Conservation (phyloP, 257 asterid genomes). For the Gardenia jasminoides region DNA sequence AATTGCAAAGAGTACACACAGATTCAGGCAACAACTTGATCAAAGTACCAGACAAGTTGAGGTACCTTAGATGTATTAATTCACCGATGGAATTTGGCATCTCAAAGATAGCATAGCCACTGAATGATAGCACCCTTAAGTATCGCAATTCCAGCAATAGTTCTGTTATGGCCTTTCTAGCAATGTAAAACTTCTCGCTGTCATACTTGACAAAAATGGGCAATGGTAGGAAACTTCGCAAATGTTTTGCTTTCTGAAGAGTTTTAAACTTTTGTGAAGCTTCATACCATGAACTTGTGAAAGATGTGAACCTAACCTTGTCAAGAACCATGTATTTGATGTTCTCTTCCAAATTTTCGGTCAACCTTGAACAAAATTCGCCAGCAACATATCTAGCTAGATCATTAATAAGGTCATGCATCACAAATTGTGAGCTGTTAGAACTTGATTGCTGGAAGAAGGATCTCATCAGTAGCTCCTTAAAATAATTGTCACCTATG, state of each 20-base stretch:
- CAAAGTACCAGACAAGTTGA: constrained; percentile 19
- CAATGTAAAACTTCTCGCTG: not conserved
- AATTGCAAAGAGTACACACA: constrained; percentile 10
- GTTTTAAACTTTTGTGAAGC: constrained; percentile 1
- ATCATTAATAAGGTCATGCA: constrained; percentile 29
- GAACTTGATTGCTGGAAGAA: constrained; percentile 16
- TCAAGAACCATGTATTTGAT: not conserved
- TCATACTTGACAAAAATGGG: not conserved
- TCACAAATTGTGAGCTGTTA: constrained; percentile 13
- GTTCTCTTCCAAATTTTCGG: constrained; percentile 5
- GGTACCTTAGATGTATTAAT: constrained; percentile 21
- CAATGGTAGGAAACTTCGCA: constrained; percentile 26
- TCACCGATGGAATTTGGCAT: constrained; percentile 19
- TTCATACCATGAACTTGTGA: not conserved
- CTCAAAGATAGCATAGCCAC: constrained; percentile 10
- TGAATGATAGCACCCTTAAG: constrained; percentile 20
- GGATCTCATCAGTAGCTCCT: constrained; percentile 21
- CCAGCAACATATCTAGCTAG: constrained; percentile 21
- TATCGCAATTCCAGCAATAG: constrained; percentile 10
- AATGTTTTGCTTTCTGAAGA: constrained; percentile 1
- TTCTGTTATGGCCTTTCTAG: constrained; percentile 5
- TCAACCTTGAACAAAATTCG: constrained; percentile 14
- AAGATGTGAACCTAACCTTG: constrained; percentile 15
- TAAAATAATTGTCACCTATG: constrained; percentile 17
- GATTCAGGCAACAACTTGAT: constrained; percentile 18